phyloP scores from a whole-genome alignment of 2,329 filamentous ascomycete genomes.

The Cryoendolithus antarcticus region DNA sequence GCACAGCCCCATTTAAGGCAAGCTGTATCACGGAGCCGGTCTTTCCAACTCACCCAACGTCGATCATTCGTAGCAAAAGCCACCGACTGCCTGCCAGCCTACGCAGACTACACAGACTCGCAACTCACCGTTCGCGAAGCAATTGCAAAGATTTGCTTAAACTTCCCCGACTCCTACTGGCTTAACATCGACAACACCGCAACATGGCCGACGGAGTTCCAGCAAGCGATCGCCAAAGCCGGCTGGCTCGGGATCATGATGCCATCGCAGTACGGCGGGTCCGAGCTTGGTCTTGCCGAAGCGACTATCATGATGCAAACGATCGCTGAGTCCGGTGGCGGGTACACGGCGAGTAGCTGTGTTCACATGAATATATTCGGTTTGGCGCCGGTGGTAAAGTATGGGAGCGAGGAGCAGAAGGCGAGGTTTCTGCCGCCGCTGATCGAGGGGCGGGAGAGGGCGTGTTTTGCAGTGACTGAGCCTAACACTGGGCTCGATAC shows the following conservation, averaged over 20 bases:
- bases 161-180: slow-evolving; percentile 34
- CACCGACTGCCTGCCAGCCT: slow-evolving; percentile 18
- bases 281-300: slow-evolving; percentile 30
- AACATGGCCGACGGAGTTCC: slow-evolving; percentile 30
- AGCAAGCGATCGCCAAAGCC: slow-evolving; percentile 27
- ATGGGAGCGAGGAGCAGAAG: slow-evolving; percentile 31
- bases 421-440: slow-evolving; percentile 27
- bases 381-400: slow-evolving; percentile 33
- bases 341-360: slow-evolving; percentile 30
- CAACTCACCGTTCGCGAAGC: slow-evolving; percentile 32
- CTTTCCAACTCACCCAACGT: background rate
- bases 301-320: slow-evolving; percentile 38
- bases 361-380: slow-evolving; percentile 40
- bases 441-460: slow-evolving; percentile 28
- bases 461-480: slow-evolving; percentile 33
- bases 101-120: slow-evolving; percentile 28
- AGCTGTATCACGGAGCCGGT: too few relatives aligned
- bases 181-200: slow-evolving; percentile 25
- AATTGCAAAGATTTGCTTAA: slow-evolving; percentile 31
- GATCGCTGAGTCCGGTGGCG: slow-evolving; percentile 33
- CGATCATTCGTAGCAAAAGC: slow-evolving; percentile 8
- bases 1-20: too few relatives aligned
- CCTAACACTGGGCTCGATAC: slow-evolving; percentile 34
- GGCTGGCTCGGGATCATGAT: slow-evolving; percentile 37
- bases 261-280: slow-evolving; percentile 30